Evolutionary conservation across 2,329 filamentous ascomycete genomes (phyloP), one percentile per base, ranked within the genome.

Genomic region (Nigrospora sphaerica): DNA sequence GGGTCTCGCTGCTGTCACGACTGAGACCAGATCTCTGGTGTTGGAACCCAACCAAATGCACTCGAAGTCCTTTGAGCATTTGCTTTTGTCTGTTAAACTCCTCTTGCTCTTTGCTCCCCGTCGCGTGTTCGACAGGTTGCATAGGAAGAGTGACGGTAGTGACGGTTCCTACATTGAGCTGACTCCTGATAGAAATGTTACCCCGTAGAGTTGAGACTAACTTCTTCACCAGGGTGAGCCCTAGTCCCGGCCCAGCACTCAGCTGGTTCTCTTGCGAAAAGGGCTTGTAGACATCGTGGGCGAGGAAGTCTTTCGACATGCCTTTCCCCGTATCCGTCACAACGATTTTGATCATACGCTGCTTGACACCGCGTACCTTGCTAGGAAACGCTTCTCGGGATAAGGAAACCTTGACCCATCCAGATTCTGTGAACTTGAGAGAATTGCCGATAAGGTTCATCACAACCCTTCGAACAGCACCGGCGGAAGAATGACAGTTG

Each of bases 371-470:
- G 32, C 33, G 33, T 44, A 28, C 16, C 28, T 44, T 44, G 35
- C 32, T 38, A 37, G 23, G 35, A 3, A 28, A 32, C 19, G 17
- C 33, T 6, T 46, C 50, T 40, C 42, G 44, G 50, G 18, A 52
- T 9, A 45, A 28, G 10, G 32, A 23, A n/a, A 40, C 55, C 4
- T 53, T 57, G 41, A 68, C 58, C 0, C 54, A 49, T 1, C 65
- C 66, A 2, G 44, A 41, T 2, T 46, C 46, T 0, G 78, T 83
- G 48, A 81, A 83, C 52, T 83, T 83, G 52, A 83, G 68, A 0
- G 80, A 70, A 53, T 83, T 83, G 10, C 77, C 76, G 33, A 82
- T 73, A 0, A 83, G 49, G 37, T 83, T 83, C 75, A 82, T 80
- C 16, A 83, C 65, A 23, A 83, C 74, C 1, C 77, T 69, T 6